Percentiles rank a stretch among this genome's conserved stretches.
Evolutionary conservation across 129 eudicot genomes (phyloP).

Genomic region (Glebionis coronaria): DNA sequence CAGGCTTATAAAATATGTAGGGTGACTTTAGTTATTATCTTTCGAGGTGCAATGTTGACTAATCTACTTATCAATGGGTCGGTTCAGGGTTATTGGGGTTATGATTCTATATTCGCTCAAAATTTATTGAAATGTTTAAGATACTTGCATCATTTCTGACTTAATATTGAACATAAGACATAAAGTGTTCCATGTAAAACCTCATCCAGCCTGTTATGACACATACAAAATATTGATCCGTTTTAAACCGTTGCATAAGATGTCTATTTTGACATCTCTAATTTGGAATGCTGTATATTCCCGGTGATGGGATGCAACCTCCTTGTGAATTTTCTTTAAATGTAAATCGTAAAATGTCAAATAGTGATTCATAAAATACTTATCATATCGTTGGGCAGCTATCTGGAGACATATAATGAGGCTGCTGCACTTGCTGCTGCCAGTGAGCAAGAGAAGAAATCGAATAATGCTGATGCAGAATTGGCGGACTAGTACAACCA

Average conservation of each 20-base stretch:
- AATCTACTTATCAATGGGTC: too few relatives aligned
- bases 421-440: conserved; percentile 91
- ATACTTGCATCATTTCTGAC: too few relatives aligned
- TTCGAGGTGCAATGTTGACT: too few relatives aligned
- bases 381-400: conserved; percentile 53
- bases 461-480: conserved; percentile 55
- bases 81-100: too few relatives aligned
- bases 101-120: too few relatives aligned
- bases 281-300: not conserved
- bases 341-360: not conserved
- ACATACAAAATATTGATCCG: too few relatives aligned
- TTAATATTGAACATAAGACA: too few relatives aligned
- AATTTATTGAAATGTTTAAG: too few relatives aligned
- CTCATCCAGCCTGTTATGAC: too few relatives aligned
- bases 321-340: not conserved
- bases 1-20: too few relatives aligned
- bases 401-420: conserved; percentile 86
- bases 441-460: conserved; percentile 45
- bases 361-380: not conserved
- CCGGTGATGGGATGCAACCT: not conserved
- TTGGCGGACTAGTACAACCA: conserved; percentile 86
- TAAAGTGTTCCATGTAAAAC: too few relatives aligned
- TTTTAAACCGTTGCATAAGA: not conserved
- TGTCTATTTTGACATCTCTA: not conserved
- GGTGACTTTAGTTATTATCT: too few relatives aligned